Evolutionary conservation across 2,329 filamentous ascomycete species (phyloP), one percentile per base, ranked within the genome.

Genomic region (Fusarium sp.): DNA sequence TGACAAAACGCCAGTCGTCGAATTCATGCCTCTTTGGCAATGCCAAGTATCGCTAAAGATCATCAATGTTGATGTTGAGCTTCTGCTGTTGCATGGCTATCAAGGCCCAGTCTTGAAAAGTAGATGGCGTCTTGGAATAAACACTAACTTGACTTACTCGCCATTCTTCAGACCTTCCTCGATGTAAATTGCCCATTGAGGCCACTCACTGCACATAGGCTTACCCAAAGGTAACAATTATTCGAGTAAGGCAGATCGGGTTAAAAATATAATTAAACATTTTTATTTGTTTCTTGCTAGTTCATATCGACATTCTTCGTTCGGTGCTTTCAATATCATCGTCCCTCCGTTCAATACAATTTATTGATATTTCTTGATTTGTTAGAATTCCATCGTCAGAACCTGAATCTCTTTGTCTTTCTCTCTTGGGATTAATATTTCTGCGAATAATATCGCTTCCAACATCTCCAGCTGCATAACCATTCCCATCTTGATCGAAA

Each of bases 381-480:
- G 45, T 43, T 5, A 53, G 14, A 11, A 39, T 51, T 6, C 54
- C 43, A 26, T 60, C 60, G 4, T 65, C 60, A 2, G 42, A 42
- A 1, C 14, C 18, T 6, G 48, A n/a, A 1, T 31, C n/a, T 28
- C 10, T 6, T 5, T 15, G 20, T 14, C 39, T 58, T 6, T 24
- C 11, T n/a, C 33, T 34, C 20, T 60, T 51, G 1, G 22, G 3
- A 9, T 36, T n/a, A 2, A 7, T 1, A 3, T 14, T 28, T 7
- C 6, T 34, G 1, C 4, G 18, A 4, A 1, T 22, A 1, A 3
- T 20, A 0, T 1, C n/a, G 0, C 4, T 1, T 1, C 17, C 45
- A 7, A 13, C 7, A 6, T 13, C 13, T 1, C 17, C 20, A 0
- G 9, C 3, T 10, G 31, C 7, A 4, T 26, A 9, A 1, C 13